A percentile compares a stretch with the other conserved stretches of the same genome.
Evolutionary conservation across 495 filamentous ascomycete genomes (phyloP).

Genomic region (Sabuloglossum arenarium): DNA sequence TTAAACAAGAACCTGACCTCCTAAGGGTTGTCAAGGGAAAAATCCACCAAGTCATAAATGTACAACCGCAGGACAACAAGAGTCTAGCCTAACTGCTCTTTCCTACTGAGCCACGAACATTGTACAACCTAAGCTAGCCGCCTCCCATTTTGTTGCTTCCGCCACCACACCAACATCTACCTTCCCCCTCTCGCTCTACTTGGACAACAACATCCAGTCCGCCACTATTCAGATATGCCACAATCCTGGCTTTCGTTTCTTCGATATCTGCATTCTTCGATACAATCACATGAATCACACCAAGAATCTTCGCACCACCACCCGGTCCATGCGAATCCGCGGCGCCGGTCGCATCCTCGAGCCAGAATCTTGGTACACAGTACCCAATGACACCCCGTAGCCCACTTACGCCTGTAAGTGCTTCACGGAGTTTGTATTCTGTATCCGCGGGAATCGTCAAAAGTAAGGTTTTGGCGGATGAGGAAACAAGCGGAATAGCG

Average conservation of each 20-base stretch:
- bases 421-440: conserved; percentile 76
- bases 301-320: conserved; percentile 27
- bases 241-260: conserved; percentile 49
- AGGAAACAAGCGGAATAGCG: conserved; percentile 69
- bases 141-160: neutral
- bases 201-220: conserved; percentile 56
- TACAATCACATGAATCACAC: conserved; percentile 68
- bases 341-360: conserved; percentile 35
- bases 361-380: conserved; percentile 80
- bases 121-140: neutral
- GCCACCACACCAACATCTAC: conserved; percentile 57
- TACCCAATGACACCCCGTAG: conserved; percentile 74
- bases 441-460: conserved; percentile 67
- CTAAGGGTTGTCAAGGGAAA: no score
- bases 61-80: no score
- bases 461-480: conserved; percentile 59
- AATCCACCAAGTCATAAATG: no score
- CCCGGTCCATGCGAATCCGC: neutral
- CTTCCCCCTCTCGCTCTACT: conserved; percentile 54
- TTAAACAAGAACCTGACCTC: neutral
- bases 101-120: no score
- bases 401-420: conserved; percentile 61
- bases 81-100: no score
- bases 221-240: conserved; percentile 32
- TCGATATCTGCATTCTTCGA: conserved; percentile 48